Base-by-base conservation (phyloP, 345 rosid species). In the Eutrema japonicum region DNA sequence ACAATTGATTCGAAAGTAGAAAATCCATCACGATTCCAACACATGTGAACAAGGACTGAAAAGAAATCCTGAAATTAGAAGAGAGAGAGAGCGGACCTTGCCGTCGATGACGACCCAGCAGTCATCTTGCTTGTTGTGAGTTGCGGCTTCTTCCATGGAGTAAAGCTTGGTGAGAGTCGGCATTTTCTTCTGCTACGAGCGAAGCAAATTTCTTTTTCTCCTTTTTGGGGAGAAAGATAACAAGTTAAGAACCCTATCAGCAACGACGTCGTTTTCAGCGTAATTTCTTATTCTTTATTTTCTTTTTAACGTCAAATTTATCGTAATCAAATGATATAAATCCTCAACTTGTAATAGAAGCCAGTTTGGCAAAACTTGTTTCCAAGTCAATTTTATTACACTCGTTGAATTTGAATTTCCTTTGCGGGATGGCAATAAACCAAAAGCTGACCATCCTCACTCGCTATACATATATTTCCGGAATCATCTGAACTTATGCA, bases 91-190 rank as follows among this genome's bases (percentile, higher is more conserved):
- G 33, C 36, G 22, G 55, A 85, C 99, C 92, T 89, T 91, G 84
- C 91, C 93, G 58, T 95, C 96, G 63, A 95, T 76, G 53, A 95
- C 89, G 76, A 91, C 41, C 99, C 99, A 95, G 82, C 96, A 95
- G 73, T 89, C 99, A 14, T 91, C 88, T 75, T 79, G 83, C 72
- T 84, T 79, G 83, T 79, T 83, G 78, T 91, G 99, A 14, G 66
- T 82, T 32, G 96, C 78, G 8, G 85, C 88, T 83, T 95, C 99
- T 72, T 86, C 83, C 87, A 88, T 85, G 10, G 89, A 55, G 73
- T 47, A 85, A 16, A 88, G 82, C 85, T 87, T 89, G 0, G 92
- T 83, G 48, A 89, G 85, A 35, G 92, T 88, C 75, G 97, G 92
- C 96, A 94, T 89, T 63, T 61, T 82, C 11, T 46, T 53, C 26